Evolutionary conservation across 2,329 filamentous ascomycete genomes (phyloP).

Genomic region (Amauroascus verrucosus): DNA sequence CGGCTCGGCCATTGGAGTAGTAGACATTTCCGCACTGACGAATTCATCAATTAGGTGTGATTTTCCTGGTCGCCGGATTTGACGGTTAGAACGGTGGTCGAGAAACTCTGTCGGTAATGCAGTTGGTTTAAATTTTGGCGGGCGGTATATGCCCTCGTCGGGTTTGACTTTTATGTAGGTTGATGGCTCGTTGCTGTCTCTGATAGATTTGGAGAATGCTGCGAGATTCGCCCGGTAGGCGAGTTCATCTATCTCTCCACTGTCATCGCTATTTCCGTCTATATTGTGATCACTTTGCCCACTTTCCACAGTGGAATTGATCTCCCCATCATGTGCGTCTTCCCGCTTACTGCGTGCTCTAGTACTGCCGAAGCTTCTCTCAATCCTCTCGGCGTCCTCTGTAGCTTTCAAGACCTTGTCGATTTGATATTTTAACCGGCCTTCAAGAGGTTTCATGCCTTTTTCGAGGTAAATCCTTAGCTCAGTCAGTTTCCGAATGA

Average conservation of each 20-base stretch:
- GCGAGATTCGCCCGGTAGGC: slow-evolving; percentile 53
- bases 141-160: slow-evolving; percentile 67
- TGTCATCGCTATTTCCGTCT: slow-evolving; percentile 23
- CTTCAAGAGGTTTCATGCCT: slow-evolving; percentile 80
- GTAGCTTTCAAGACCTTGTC: slow-evolving; percentile 87
- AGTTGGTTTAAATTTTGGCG: slow-evolving; percentile 78
- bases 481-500: slow-evolving; percentile 80
- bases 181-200: slow-evolving; percentile 25
- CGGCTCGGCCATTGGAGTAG: slow-evolving; percentile 70
- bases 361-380: slow-evolving; percentile 23
- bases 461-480: slow-evolving; percentile 87
- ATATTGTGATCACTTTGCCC: slow-evolving; percentile 22
- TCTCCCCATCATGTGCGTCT: slow-evolving; percentile 27
- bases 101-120: slow-evolving; percentile 57
- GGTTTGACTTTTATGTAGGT: slow-evolving; percentile 25
- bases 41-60: slow-evolving; percentile 89
- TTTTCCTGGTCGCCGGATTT: slow-evolving; percentile 53
- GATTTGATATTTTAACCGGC: slow-evolving; percentile 86
- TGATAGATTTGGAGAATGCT: slow-evolving; percentile 31
- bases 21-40: slow-evolving; percentile 70
- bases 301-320: slow-evolving; percentile 27
- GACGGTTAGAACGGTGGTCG: slow-evolving; percentile 50
- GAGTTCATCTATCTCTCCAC: slow-evolving; percentile 45
- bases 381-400: slow-evolving; percentile 41
- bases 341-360: slow-evolving; percentile 19